Percentiles rank a stretch among this genome's conserved stretches.
Evolutionary conservation across 73 alveolate genomes (phyloP).

Genomic region (Paramecium biaurelia): DNA sequence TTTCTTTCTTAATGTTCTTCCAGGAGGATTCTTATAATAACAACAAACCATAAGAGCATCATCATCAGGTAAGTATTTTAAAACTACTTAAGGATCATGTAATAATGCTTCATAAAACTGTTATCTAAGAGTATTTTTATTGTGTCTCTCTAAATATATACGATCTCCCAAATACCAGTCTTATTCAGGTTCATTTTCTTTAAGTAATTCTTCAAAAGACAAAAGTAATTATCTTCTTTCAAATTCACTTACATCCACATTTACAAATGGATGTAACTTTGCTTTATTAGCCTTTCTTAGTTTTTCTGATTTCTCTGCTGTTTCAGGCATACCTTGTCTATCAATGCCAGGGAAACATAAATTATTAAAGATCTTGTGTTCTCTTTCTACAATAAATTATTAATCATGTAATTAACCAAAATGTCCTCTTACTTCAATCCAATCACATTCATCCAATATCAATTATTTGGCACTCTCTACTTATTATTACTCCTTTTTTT

Average conservation of each 20-base stretch:
- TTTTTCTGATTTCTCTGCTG: constrained; percentile 75
- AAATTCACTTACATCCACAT: constrained; percentile 77
- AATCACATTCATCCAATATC: constrained; percentile 61
- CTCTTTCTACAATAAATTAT: constrained; percentile 18
- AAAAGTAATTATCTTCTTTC: constrained; percentile 76
- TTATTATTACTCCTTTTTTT: background rate
- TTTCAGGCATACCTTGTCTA: constrained; percentile 85
- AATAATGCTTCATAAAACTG: constrained; percentile 71
- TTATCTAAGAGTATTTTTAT: constrained; percentile 66
- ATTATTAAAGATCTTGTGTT: constrained; percentile 49
- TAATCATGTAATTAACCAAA: constrained; percentile 24
- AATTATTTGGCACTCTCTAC: background rate
- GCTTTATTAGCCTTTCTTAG: constrained; percentile 78
- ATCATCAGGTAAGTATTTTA: constrained; percentile 77
- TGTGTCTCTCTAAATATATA: constrained; percentile 73
- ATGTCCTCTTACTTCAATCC: constrained; percentile 50
- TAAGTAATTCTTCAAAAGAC: constrained; percentile 70
- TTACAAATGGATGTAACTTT: constrained; percentile 79
- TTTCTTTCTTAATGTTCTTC: constrained; percentile 60
- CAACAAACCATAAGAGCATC: constrained; percentile 78
- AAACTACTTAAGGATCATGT: constrained; percentile 73
- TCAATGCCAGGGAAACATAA: constrained; percentile 81
- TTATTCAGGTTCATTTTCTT: constrained; percentile 68
- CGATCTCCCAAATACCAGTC: constrained; percentile 79
- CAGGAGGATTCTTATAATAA: constrained; percentile 72